Evolutionary conservation across 108 stramenopile genomes (phyloP).

Genomic region (Cyclotella kingstonii): DNA sequence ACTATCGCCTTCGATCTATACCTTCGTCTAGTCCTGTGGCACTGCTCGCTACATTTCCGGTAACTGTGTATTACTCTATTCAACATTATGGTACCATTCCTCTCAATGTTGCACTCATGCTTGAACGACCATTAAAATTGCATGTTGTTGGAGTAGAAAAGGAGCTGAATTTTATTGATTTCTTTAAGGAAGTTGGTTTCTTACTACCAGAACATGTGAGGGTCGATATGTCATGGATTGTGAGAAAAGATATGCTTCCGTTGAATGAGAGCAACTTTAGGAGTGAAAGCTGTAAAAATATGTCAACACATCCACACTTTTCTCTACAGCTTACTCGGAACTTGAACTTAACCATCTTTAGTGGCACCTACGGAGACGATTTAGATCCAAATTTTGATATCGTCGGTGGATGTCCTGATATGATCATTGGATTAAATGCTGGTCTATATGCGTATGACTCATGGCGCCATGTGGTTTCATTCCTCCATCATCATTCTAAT

Average conservation of each 20-base stretch:
- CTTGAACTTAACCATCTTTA: slow-evolving; percentile 48
- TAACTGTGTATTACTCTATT: slow-evolving; percentile 80
- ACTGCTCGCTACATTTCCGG: slow-evolving; percentile 74
- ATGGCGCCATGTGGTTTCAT: slow-evolving; percentile 79
- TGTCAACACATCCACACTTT: slow-evolving; percentile 10
- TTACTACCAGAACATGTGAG: slow-evolving; percentile 62
- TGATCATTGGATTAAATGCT: slow-evolving; percentile 83
- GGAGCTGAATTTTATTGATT: slow-evolving; percentile 86
- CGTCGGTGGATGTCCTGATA: slow-evolving; percentile 78
- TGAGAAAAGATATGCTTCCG: slow-evolving; percentile 84
- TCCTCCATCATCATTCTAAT: slow-evolving; percentile 48
- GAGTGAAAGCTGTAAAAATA: not conserved
- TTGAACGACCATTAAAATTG: slow-evolving; percentile 65
- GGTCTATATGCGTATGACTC: slow-evolving; percentile 84
- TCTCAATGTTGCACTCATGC: slow-evolving; percentile 75
- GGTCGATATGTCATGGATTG: slow-evolving; percentile 75
- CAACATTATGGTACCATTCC: slow-evolving; percentile 65
- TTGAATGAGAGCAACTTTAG: slow-evolving; percentile 4
- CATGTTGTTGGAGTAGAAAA: slow-evolving; percentile 88
- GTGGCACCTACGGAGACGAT: slow-evolving; percentile 72
- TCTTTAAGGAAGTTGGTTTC: slow-evolving; percentile 72
- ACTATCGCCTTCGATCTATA: slow-evolving; percentile 65
- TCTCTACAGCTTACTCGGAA: slow-evolving; percentile 46
- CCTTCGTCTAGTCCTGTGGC: slow-evolving; percentile 65
- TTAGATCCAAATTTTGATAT: slow-evolving; percentile 86